Conservation (phyloP, 2,329 filamentous ascomycete genomes). For the Fusarium lyarnte region DNA sequence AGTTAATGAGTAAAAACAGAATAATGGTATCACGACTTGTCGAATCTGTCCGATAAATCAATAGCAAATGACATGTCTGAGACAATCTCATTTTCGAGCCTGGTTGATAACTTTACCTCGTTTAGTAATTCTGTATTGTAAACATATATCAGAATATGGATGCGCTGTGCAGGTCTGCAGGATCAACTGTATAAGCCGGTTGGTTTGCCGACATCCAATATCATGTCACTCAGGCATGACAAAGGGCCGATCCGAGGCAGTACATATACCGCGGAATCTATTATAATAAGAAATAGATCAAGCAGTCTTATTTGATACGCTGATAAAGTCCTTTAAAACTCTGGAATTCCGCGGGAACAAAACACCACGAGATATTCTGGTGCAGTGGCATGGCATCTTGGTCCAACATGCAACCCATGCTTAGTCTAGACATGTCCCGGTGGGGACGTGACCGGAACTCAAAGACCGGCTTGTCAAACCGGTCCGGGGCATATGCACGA, state of each 20-base stretch:
- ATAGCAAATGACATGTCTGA: background rate
- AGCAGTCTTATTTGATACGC: background rate
- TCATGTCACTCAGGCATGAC: slow-evolving; percentile 4
- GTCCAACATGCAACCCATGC: slow-evolving; percentile 1
- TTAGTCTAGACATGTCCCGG: background rate
- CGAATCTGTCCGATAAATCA: background rate
- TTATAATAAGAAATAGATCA: background rate
- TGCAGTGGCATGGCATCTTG: background rate
- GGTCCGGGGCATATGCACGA: slow-evolving; percentile 28
- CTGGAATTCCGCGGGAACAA: background rate
- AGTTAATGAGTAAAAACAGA: background rate
- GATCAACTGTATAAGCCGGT: background rate
- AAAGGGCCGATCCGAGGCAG: slow-evolving; percentile 26
- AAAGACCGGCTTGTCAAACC: slow-evolving; percentile 26
- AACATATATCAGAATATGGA: slow-evolving; percentile 1
- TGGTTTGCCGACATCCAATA: slow-evolving; percentile 1
- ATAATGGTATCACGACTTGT: background rate
- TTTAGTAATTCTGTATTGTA: slow-evolving; percentile 21
- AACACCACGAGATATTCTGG: slow-evolving; percentile 3
- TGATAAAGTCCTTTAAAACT: background rate
- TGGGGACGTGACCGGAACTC: slow-evolving; percentile 22
- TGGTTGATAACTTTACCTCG: background rate
- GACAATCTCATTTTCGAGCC: background rate
- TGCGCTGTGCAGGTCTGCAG: background rate
- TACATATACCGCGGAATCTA: background rate